phyloP scores from a whole-genome alignment of 2,329 filamentous ascomycete species.

The Botrytis fragariae region DNA sequence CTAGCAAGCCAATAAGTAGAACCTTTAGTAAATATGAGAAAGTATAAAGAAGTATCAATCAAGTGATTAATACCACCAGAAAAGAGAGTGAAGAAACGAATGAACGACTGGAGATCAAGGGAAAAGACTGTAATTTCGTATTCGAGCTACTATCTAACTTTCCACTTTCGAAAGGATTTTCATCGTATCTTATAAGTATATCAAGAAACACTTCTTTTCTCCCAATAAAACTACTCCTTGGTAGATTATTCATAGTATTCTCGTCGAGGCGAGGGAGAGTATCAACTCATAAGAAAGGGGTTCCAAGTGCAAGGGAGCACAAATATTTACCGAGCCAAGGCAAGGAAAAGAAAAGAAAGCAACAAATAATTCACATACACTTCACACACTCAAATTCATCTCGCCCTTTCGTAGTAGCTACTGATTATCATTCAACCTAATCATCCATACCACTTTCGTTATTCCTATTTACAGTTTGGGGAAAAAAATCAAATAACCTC shows the following conservation, averaged over 20 bases:
- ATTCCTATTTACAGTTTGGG: constrained; percentile 31
- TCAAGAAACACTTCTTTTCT: background rate
- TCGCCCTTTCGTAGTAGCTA: constrained; percentile 9
- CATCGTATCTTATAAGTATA: constrained; percentile 15
- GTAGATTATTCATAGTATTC: background rate
- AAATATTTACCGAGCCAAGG: constrained; percentile 12
- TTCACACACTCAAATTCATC: constrained; percentile 2
- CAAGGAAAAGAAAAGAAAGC: background rate
- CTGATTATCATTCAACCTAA: constrained; percentile 25
- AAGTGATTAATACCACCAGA: background rate
- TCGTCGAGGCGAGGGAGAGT: constrained; percentile 12
- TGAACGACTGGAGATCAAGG: background rate
- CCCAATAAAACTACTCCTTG: background rate
- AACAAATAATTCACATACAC: constrained; percentile 11
- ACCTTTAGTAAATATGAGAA: background rate
- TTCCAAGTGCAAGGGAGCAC: constrained; percentile 6
- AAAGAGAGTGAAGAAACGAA: constrained; percentile 8
- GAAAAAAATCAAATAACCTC: constrained; percentile 25
- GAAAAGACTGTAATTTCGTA: background rate
- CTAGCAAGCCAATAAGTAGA: background rate
- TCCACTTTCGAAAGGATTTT: background rate
- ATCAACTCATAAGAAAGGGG: background rate
- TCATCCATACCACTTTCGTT: constrained; percentile 25
- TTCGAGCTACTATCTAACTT: background rate
- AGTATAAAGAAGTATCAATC: too few relatives aligned